Base-by-base conservation (phyloP, 1,139 yeast genomes). In the Suhomyces yuchorum region DNA sequence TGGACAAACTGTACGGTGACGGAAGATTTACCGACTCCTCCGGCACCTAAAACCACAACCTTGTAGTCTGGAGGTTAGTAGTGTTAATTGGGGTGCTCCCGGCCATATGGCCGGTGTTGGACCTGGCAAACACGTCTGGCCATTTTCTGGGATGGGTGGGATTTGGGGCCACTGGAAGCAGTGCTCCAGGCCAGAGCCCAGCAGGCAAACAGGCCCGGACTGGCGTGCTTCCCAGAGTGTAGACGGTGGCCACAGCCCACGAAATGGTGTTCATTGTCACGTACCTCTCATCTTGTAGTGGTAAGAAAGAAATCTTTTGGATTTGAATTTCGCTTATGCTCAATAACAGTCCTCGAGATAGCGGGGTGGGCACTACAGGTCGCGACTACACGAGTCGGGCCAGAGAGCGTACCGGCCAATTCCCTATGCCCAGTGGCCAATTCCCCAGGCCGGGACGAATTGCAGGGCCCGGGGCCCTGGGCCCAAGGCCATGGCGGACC, bases 1-100 rank as follows among this genome's bases (percentile, higher is more conserved):
- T 75, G 80, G 4, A 75, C 80, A 52, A 76, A 76, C 54, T 76
- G 81, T 8, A 76, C 81, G 19, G 81, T 76, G 38, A 76, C 75
- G 22, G 79, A 75, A 22, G 80, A 75, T 56, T 76, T 76, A 58
- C 81, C 81, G 17, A 76, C 81, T 57, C 81, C 81, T 51, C 81
- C 81, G 41, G 80, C 80, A 43, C 81, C 81, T 58, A 76, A 63
- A 46, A 76, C 81, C 32, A 76, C 81, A 41, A 76, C 71, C 58
- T 75, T 76, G 56, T 76, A 75, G 56, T 65, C 68, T 63, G 35
- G 14, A 32, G n/a, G 48, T 49, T 46, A 43, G 46, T 44, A 48
- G 20, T 9, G 34, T 30, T 6, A 18, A 17, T 26, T 19, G 12
- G 24, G 17, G 20, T 1, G 14, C 26, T 6, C 15, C 22, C 18